These are phyloP conservation scores for Protoeuglena noctilucae DNA, from an alignment of 139 green algal genomes.

Conservation along the genomic window DNA sequence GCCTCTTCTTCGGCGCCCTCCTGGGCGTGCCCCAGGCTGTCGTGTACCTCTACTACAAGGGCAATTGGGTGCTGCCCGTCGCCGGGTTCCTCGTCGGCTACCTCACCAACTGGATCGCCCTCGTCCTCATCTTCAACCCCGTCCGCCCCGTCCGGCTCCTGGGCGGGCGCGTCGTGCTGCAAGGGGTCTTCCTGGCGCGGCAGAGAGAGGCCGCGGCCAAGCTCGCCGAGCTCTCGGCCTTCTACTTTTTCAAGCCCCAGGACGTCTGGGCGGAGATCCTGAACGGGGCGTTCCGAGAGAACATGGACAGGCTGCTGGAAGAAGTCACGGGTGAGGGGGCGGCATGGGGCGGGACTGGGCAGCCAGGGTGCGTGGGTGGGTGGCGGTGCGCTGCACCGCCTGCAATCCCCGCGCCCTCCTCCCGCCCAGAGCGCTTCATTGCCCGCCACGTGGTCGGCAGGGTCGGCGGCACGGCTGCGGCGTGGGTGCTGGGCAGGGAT, in stretches of 20 bases:
- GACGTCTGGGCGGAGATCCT: constrained; percentile 21
- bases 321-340: not conserved
- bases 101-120: constrained; percentile 24
- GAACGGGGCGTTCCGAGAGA: constrained; percentile 1
- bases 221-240: constrained; percentile 12
- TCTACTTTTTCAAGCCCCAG: constrained; percentile 16
- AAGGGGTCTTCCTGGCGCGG: constrained; percentile 27
- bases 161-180: constrained; percentile 14
- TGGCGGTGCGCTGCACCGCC: too few species aligned
- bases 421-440: not conserved
- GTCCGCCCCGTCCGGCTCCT: constrained; percentile 12
- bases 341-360: too few species aligned
- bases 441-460: not conserved
- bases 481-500: not conserved
- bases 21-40: constrained; percentile 22
- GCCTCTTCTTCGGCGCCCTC: constrained; percentile 25
- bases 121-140: constrained; percentile 27
- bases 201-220: constrained; percentile 18
- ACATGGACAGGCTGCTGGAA: constrained; percentile 10
- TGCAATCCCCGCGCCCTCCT: too few species aligned
- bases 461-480: not conserved
- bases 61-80: constrained; percentile 21
- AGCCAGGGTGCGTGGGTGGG: too few species aligned
- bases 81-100: constrained; percentile 26
- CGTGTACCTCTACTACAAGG: constrained; percentile 20